phyloP scores from a whole-genome alignment of 1,284 basidiomycete genomes.

The Melampsora americana region DNA sequence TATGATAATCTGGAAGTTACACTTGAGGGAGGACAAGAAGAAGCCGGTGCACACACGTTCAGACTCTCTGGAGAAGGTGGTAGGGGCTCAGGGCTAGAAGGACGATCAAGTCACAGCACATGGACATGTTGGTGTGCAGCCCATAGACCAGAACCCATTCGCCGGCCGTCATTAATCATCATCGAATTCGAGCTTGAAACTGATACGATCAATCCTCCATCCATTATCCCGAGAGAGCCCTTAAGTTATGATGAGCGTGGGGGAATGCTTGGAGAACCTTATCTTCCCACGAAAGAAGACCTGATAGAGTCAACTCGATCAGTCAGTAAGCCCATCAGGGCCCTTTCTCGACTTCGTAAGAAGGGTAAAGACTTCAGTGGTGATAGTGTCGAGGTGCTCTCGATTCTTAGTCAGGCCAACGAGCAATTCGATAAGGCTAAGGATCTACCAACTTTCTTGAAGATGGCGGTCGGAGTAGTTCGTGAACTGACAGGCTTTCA shows the following conservation, averaged over 20 bases:
- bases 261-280: constrained; percentile 43
- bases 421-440: constrained; percentile 72
- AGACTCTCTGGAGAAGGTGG: constrained; percentile 48
- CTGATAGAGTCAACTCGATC: constrained; percentile 73
- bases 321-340: constrained; percentile 68
- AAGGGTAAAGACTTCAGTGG: constrained; percentile 54
- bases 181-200: constrained; percentile 79
- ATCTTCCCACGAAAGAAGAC: constrained; percentile 54
- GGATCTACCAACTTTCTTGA: constrained; percentile 70
- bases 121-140: constrained; percentile 85
- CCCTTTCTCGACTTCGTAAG: constrained; percentile 64
- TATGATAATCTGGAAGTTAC: constrained; percentile 70
- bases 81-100: constrained; percentile 47
- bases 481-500: constrained; percentile 81
- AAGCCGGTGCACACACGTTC: constrained; percentile 47
- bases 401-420: constrained; percentile 77
- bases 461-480: constrained; percentile 74
- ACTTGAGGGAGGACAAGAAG: constrained; percentile 17
- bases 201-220: constrained; percentile 71
- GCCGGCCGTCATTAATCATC: constrained; percentile 59
- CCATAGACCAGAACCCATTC: constrained; percentile 61
- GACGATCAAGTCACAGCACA: constrained; percentile 60
- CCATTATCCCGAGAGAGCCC: constrained; percentile 55
- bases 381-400: constrained; percentile 74
- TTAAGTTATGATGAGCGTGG: constrained; percentile 36